Base-by-base conservation (phyloP, 2,329 filamentous ascomycete species). In the Penicillium hordei region DNA sequence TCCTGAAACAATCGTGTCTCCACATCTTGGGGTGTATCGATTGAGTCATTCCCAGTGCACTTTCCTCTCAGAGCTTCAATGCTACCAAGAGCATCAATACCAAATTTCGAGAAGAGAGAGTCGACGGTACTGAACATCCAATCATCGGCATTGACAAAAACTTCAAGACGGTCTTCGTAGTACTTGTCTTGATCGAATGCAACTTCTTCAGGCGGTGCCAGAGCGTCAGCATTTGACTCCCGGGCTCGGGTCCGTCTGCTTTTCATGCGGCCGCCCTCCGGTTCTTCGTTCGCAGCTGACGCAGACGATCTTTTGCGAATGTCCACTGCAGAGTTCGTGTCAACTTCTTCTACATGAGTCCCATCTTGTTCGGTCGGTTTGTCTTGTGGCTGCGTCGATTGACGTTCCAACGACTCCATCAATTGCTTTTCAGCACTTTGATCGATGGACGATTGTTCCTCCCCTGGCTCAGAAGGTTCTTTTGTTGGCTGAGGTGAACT, bases 201-300 rank as follows among this genome's bases (percentile, higher is more conserved):
- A 17, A 78, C 72, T 21, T 81, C 78, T 38, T 82, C 80, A 5
- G 75, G 72, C 33, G 79, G 78, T 12, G 74, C 68, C 17, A 72
- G 68, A 29, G 71, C 70, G 33, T 84, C 82, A 7, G 76, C 77
- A 49, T 81, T 76, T 9, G 82, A 83, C 61, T 86, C 85, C 60
- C 86, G 79, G 31, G 84, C 83, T 52, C 84, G 81, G 19, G 85
- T 81, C 36, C 86, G 80, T 65, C 85, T 85, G 68, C 85, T 87
- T 65, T 85, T 84, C 13, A 77, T 75, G 48, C 85, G 79, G 21
- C 81, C 79, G 49, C 82, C 82, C 59, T 87, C 85, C 13, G 75
- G 75, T 13, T 87, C 86, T 2, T 84, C 79, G 29, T 86, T 76
- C 10, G 82, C 83, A 48, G 84, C 82, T 21, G 82, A 83, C 51